Conservation (phyloP, 371 early-diverging fungal genomes). For the Coemansia sp. region DNA sequence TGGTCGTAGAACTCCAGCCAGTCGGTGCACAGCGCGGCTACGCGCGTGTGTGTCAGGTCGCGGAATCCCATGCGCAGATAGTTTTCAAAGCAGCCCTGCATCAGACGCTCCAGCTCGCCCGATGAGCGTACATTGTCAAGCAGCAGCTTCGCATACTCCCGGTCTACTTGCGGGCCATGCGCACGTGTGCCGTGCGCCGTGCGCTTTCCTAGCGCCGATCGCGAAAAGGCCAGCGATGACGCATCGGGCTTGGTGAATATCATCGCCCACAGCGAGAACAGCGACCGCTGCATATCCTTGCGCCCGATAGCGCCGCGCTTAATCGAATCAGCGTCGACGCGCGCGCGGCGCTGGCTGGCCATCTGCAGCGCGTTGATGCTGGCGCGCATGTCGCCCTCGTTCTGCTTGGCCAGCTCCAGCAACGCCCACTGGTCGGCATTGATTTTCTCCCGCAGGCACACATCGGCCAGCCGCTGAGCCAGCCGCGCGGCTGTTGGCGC, state of each 20-base stretch:
- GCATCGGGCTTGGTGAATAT: slow-evolving; percentile 59
- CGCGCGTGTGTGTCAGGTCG: slow-evolving; percentile 71
- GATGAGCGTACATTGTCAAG: slow-evolving; percentile 58
- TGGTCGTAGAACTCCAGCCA: slow-evolving; percentile 85
- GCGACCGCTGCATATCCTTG: slow-evolving; percentile 78
- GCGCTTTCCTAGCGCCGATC: slow-evolving; percentile 9
- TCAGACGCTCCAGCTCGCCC: slow-evolving; percentile 80
- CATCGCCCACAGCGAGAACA: slow-evolving; percentile 79
- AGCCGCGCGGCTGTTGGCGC: slow-evolving; percentile 67
- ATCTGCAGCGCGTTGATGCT: slow-evolving; percentile 88
- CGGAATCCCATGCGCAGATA: slow-evolving; percentile 75
- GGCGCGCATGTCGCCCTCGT: slow-evolving; percentile 83
- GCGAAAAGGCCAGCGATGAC: slow-evolving; percentile 4
- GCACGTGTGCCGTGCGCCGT: background rate
- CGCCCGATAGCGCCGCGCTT: slow-evolving; percentile 64
- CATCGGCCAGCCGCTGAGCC: slow-evolving; percentile 72
- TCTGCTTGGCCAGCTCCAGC: slow-evolving; percentile 68
- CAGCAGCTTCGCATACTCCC: slow-evolving; percentile 49
- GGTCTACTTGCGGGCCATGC: slow-evolving; percentile 6
- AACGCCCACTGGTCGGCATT: slow-evolving; percentile 73
- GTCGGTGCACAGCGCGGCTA: slow-evolving; percentile 59
- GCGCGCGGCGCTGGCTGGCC: slow-evolving; percentile 8
- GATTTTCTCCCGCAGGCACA: slow-evolving; percentile 80
- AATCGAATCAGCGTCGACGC: slow-evolving; percentile 62
- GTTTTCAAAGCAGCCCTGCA: slow-evolving; percentile 88